phyloP scores from a whole-genome alignment of 2,329 filamentous ascomycete genomes.

The Aspergillus tamarii region DNA sequence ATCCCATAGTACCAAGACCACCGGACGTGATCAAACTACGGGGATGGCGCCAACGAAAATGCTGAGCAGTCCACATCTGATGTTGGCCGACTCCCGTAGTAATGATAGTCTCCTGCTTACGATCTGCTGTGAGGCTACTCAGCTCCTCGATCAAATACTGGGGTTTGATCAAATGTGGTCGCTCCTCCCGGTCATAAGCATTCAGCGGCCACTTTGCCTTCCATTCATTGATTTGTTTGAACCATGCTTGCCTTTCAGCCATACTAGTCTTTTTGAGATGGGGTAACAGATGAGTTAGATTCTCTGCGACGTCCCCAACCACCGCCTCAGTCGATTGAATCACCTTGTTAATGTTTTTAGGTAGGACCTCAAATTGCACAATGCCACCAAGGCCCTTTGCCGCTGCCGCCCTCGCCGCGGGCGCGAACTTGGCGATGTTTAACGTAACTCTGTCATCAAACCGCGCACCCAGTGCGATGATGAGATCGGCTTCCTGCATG shows the following conservation, averaged over 20 bases:
- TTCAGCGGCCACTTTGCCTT: constrained; percentile 83
- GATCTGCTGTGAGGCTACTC: constrained; percentile 73
- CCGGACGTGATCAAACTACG: constrained; percentile 92
- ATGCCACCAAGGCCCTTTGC: constrained; percentile 81
- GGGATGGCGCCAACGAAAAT: constrained; percentile 89
- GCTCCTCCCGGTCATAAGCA: constrained; percentile 38
- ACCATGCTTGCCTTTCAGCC: constrained; percentile 71
- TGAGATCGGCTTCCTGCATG: constrained; percentile 91
- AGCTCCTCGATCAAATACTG: constrained; percentile 87
- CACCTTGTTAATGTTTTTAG: constrained; percentile 99
- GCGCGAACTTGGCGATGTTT: constrained; percentile 79
- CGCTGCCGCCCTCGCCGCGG: constrained; percentile 66
- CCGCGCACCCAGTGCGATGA: constrained; percentile 85
- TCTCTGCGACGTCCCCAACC: constrained; percentile 83
- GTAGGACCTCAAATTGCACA: constrained; percentile 93
- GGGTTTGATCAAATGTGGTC: constrained; percentile 47
- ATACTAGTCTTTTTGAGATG: constrained; percentile 63
- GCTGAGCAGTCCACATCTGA: constrained; percentile 96
- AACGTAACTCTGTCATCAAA: constrained; percentile 92
- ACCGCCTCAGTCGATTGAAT: constrained; percentile 90
- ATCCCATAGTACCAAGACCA: constrained; percentile 92
- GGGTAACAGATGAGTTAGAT: constrained; percentile 72
- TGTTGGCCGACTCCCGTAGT: constrained; percentile 92
- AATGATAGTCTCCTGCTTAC: constrained; percentile 80
- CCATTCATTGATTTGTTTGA: constrained; percentile 81